Evolutionary conservation across 1,284 basidiomycete genomes (phyloP).

Genomic region (Marasmius fiardii): DNA sequence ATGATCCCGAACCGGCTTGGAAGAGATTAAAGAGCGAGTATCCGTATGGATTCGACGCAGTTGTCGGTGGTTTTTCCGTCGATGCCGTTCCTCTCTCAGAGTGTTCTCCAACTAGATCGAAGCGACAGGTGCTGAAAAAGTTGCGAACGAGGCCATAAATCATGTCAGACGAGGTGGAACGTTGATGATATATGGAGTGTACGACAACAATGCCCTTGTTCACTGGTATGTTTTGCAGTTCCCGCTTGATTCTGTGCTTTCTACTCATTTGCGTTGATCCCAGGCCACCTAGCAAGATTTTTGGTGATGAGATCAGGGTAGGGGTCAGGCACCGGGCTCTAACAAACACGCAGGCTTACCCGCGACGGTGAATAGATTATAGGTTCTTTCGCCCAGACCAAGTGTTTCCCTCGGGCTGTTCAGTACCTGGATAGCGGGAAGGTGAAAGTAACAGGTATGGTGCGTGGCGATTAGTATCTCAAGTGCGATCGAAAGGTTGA

Average conservation of each 20-base stretch:
- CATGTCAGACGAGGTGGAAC: slow-evolving; percentile 81
- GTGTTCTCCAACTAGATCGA: slow-evolving; percentile 45
- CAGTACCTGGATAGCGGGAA: slow-evolving; percentile 86
- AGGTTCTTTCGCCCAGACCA: slow-evolving; percentile 82
- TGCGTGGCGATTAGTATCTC: slow-evolving; percentile 23
- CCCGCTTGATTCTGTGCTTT: slow-evolving; percentile 32
- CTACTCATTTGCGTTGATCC: slow-evolving; percentile 7
- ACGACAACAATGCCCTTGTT: slow-evolving; percentile 69
- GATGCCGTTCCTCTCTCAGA: neutral
- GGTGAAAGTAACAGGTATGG: slow-evolving; percentile 82
- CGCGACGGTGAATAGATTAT: slow-evolving; percentile 71
- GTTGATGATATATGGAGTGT: slow-evolving; percentile 74
- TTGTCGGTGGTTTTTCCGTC: slow-evolving; percentile 38
- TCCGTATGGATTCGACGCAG: slow-evolving; percentile 85
- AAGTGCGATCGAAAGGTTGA: too few species aligned
- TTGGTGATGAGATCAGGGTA: slow-evolving; percentile 81
- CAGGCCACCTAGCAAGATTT: slow-evolving; percentile 49
- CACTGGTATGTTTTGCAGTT: slow-evolving; percentile 65
- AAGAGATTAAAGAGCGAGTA: slow-evolving; percentile 72
- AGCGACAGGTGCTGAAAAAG: slow-evolving; percentile 79
- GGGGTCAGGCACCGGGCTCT: neutral
- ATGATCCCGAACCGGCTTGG: slow-evolving; percentile 79
- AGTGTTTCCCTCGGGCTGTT: slow-evolving; percentile 86
- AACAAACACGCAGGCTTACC: slow-evolving; percentile 7
- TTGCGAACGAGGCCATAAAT: slow-evolving; percentile 80